phyloP scores from a whole-genome alignment of 1,284 basidiomycete species.

The Somion occarium region DNA sequence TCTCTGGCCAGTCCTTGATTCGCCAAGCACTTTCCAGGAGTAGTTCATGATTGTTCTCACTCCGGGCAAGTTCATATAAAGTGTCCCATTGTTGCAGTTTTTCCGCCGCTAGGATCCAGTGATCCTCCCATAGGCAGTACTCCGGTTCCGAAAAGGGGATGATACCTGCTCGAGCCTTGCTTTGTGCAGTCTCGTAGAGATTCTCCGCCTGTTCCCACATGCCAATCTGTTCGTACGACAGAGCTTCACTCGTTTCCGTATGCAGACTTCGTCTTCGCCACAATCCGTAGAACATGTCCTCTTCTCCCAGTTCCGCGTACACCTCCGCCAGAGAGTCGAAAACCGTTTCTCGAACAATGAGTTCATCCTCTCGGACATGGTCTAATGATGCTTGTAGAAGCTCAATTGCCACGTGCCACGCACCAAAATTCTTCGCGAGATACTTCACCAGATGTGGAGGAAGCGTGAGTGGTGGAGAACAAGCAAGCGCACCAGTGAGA shows the following conservation, averaged over 20 bases:
- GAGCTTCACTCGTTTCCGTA: conserved; percentile 86
- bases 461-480: conserved; percentile 81
- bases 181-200: conserved; percentile 90
- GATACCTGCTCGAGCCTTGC: conserved; percentile 76
- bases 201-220: conserved; percentile 94
- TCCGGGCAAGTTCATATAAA: conserved; percentile 87
- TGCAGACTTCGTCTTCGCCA: conserved; percentile 91
- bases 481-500: conserved; percentile 80
- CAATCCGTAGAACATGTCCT: conserved; percentile 96
- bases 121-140: conserved; percentile 99
- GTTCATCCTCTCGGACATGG: conserved; percentile 77
- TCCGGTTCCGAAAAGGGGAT: conserved; percentile 95
- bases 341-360: conserved; percentile 77
- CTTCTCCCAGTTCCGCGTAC: conserved; percentile 94
- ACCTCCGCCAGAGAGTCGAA: conserved; percentile 93
- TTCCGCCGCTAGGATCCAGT: conserved; percentile 95
- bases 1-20: conserved; percentile 86
- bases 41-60: conserved; percentile 90
- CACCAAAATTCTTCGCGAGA: conserved; percentile 92
- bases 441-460: conserved; percentile 97
- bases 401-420: conserved; percentile 92
- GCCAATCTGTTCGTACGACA: conserved; percentile 96
- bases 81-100: conserved; percentile 99
- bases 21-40: conserved; percentile 96
- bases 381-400: conserved; percentile 81